Evolutionary conservation across 1,284 basidiomycete genomes (phyloP), one percentile per base, ranked within the genome.

Genomic region (Trichosporon faecale): DNA sequence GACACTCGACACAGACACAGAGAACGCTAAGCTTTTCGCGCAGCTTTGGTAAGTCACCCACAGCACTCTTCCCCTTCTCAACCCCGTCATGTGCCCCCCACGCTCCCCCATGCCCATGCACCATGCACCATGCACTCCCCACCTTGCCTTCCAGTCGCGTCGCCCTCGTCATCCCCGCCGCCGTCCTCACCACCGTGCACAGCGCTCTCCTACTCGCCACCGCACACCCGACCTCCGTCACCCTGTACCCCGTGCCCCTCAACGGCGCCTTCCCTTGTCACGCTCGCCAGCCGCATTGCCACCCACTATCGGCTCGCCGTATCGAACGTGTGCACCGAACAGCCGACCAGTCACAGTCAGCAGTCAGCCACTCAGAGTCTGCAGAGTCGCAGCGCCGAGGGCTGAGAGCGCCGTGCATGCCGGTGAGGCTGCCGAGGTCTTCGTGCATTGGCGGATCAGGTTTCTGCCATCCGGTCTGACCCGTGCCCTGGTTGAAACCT

Each of bases 401-500:
- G 9, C 5, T 44, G 40, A n/a, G n/a, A n/a, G n/a, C n/a, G n/a
- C 40, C 40, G 40, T 44, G 40, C 40, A n/a, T 44, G 40, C 33
- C 33, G 33, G n/a, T n/a, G n/a, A n/a, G n/a, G n/a, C n/a, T 37
- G n/a, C n/a, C n/a, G n/a, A n/a, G n/a, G 35, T 12, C 7, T 37
- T 14, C 21, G 49, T 55, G 57, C 57, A 61, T 61, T n/a, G 18
- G 57, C 4, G 18, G 18, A 31, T 33, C 29, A 37, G 11, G 14
- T 9, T 14, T 61, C 57, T 61, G 57, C n/a, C 57, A 61, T 61
- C 29, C 57, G 57, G 57, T 61, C 57, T 33, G 57, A 31, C 57
- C 57, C 57, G 57, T 61, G 57, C 49, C 49, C 49, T 52, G 46
- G 46, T 11, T 6, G 33, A n/a, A n/a, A 35, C 33, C 33, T 35